phyloP scores from a whole-genome alignment of 257 asterid genomes.

The Vinca minor region DNA sequence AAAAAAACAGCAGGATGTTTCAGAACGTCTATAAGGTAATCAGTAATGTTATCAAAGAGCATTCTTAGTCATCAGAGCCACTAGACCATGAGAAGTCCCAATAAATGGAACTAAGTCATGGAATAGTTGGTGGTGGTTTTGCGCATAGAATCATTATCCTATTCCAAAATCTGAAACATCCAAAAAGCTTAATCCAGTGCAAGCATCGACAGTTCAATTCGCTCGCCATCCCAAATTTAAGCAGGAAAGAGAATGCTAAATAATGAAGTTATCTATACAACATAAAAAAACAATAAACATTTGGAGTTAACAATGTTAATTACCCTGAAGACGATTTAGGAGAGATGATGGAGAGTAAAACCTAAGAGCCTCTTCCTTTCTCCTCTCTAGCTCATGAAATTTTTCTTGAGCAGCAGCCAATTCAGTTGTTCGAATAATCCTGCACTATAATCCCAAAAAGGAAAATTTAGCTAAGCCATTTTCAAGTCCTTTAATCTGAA shows the following conservation, averaged over 20 bases:
- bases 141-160: neutral
- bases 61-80: too few relatives aligned
- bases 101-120: too few relatives aligned
- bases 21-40: neutral
- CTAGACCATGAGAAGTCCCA: too few relatives aligned
- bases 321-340: constrained; percentile 73
- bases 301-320: constrained; percentile 5
- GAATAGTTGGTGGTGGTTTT: too few relatives aligned
- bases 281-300: neutral
- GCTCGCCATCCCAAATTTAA: neutral
- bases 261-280: neutral
- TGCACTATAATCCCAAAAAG: constrained; percentile 55
- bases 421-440: constrained; percentile 85
- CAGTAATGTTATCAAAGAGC: neutral
- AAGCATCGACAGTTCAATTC: neutral
- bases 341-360: constrained; percentile 69
- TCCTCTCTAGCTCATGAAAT: constrained; percentile 65
- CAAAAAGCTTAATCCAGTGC: neutral
- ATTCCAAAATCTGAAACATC: neutral
- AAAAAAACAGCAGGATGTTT: neutral
- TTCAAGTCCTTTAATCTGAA: neutral
- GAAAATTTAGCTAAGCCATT: constrained; percentile 4
- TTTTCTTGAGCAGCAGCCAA: constrained; percentile 92
- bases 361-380: constrained; percentile 57
- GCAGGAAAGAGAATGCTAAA: neutral